Evolutionary conservation across 305 asterid genomes (phyloP).

Genomic region (Petunia hybrid): DNA sequence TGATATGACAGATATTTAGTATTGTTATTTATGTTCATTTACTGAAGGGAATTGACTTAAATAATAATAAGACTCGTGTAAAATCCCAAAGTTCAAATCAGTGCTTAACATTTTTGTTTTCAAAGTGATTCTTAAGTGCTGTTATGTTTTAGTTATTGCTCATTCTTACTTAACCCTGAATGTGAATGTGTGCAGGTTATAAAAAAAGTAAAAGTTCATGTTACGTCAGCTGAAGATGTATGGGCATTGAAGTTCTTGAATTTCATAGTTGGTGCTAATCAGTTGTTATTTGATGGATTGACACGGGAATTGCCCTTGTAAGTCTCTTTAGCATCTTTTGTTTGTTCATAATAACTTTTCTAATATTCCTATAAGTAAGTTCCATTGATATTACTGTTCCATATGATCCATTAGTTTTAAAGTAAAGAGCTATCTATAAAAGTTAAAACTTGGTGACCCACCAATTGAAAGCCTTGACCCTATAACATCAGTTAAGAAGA

Average conservation of each 20-base stretch:
- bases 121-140: background rate
- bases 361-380: background rate
- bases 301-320: constrained; percentile 92
- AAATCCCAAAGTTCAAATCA: background rate
- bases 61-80: background rate
- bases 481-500: constrained; percentile 3
- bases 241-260: constrained; percentile 80
- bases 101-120: constrained; percentile 14
- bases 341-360: background rate
- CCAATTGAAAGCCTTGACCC: background rate
- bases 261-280: constrained; percentile 79
- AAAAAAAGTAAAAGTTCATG: constrained; percentile 61
- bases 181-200: constrained; percentile 58
- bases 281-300: constrained; percentile 74
- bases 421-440: background rate
- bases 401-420: constrained; percentile 5
- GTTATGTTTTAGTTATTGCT: constrained; percentile 3
- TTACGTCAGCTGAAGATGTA: constrained; percentile 63
- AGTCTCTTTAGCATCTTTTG: constrained; percentile 41
- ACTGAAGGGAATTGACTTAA: background rate
- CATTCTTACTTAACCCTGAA: constrained; percentile 34
- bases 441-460: constrained; percentile 8
- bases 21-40: background rate
- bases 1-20: background rate
- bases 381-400: background rate